Base-by-base conservation (phyloP, 1,139 yeast species). In the Chernovozyma sophiae-reginae region DNA sequence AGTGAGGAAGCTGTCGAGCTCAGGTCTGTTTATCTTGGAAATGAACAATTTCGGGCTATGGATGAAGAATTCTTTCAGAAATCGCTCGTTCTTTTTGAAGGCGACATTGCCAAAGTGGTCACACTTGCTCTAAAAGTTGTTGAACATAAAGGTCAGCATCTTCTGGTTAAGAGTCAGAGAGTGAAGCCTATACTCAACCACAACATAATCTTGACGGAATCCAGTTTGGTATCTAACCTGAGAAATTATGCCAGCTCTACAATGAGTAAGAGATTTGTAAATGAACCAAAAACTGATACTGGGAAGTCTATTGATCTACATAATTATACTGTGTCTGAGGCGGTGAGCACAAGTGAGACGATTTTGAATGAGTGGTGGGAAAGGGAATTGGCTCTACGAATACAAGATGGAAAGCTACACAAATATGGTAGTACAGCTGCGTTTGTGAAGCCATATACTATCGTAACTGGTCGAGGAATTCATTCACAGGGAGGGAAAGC, bases 381-480 rank as follows among this genome's bases (percentile, higher is more conserved):
- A 2, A 55, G 56, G 18, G 86, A 81, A 49, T 30, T 62, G 29
- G 44, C 49, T 6, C 49, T 52, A 26, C 55, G 85, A 35, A 68
- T 66, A 33, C 34, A 55, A 4, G 57, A 63, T 20, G 76, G 77
- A 2, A 58, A 55, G 14, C 37, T 66, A 23, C 52, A 58, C 8
- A 50, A 56, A 26, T 60, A 52, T 37, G 62, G 67, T 1, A 36
- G 55, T 3, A 46, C 42, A 23, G 72, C 65, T 2, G 35, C 42
- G 23, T 54, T 65, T 51, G 66, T 69, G 1, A 58, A 53, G 2
- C 67, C 68, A 0, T 47, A 79, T 12, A 48, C 44, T 3, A 54
- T 80, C 0, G 56, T 79, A 3, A 79, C 86, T 0, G 87, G 87
- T 0, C 54, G 84, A 41, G 87, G 87, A 0, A 49, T 79, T 11